Evolutionary conservation across 352 stramenopile species (phyloP).

Genomic region (Phytophthora pinifolia): DNA sequence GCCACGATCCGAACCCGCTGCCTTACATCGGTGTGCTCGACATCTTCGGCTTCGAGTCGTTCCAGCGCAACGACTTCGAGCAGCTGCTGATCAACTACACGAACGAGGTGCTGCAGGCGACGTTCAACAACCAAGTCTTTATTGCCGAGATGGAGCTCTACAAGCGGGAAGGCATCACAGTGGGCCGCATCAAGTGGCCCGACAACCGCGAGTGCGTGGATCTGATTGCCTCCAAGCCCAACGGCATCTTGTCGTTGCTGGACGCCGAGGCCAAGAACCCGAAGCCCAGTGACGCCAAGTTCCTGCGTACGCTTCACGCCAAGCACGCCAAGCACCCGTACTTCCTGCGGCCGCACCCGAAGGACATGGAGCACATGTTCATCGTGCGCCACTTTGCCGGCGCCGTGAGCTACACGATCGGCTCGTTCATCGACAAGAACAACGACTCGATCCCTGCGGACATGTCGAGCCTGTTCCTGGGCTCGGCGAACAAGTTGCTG

Average conservation of each 20-base stretch:
- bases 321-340: slow-evolving; percentile 85
- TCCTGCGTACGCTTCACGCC: slow-evolving; percentile 79
- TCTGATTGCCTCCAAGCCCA: slow-evolving; percentile 81
- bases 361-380: slow-evolving; percentile 90
- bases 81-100: slow-evolving; percentile 92
- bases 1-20: slow-evolving; percentile 72
- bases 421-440: slow-evolving; percentile 92
- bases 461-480: slow-evolving; percentile 81
- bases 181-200: slow-evolving; percentile 89
- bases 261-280: slow-evolving; percentile 91
- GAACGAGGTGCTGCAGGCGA: slow-evolving; percentile 87
- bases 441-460: slow-evolving; percentile 88
- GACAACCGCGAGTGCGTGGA: slow-evolving; percentile 93
- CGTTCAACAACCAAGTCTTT: slow-evolving; percentile 91
- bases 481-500: slow-evolving; percentile 64
- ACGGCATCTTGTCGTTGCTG: slow-evolving; percentile 79
- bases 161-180: slow-evolving; percentile 90
- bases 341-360: slow-evolving; percentile 83
- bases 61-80: slow-evolving; percentile 91
- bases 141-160: slow-evolving; percentile 90
- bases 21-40: slow-evolving; percentile 91
- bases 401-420: slow-evolving; percentile 89
- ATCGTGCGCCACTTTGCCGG: slow-evolving; percentile 90
- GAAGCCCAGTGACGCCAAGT: slow-evolving; percentile 89
- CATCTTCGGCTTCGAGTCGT: slow-evolving; percentile 92